Evolutionary conservation across 176 grass and related monocot species (phyloP).

Genomic region (Tuctoria greenei): DNA sequence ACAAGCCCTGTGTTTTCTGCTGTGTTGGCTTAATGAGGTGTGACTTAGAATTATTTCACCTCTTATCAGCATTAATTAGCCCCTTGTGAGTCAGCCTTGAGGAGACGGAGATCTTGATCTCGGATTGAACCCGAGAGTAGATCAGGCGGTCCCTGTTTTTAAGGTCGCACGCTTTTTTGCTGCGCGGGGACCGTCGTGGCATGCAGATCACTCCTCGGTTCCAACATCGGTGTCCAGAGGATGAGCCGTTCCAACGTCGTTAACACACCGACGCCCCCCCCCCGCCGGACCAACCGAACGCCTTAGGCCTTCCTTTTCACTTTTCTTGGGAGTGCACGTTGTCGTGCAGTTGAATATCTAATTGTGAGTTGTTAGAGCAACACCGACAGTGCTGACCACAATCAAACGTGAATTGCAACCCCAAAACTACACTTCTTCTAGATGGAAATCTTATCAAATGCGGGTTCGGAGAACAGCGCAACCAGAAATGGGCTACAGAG

Average conservation of each 20-base stretch:
- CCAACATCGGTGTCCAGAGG: background rate
- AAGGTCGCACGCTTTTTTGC: background rate
- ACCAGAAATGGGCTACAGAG: too few species aligned
- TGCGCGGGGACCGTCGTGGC: background rate
- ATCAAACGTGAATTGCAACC: background rate
- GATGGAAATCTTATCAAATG: too few species aligned
- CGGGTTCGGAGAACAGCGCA: too few species aligned
- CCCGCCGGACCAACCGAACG: background rate
- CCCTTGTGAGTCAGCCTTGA: too few species aligned
- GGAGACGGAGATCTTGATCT: too few species aligned
- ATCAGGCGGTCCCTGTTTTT: background rate
- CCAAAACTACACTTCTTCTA: too few species aligned
- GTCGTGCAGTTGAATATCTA: background rate
- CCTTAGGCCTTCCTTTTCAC: background rate
- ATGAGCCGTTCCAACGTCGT: conserved; percentile 18
- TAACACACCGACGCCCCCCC: background rate
- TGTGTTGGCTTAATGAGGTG: background rate
- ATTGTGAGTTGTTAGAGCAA: background rate
- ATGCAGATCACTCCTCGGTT: background rate
- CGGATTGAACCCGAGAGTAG: too few species aligned
- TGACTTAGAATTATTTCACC: background rate
- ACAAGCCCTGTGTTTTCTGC: background rate
- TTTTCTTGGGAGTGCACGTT: background rate
- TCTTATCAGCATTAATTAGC: background rate
- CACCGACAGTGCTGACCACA: conserved; percentile 4